Base-by-base conservation (phyloP, 2,329 filamentous ascomycete species). In the Thelonectria olida region DNA sequence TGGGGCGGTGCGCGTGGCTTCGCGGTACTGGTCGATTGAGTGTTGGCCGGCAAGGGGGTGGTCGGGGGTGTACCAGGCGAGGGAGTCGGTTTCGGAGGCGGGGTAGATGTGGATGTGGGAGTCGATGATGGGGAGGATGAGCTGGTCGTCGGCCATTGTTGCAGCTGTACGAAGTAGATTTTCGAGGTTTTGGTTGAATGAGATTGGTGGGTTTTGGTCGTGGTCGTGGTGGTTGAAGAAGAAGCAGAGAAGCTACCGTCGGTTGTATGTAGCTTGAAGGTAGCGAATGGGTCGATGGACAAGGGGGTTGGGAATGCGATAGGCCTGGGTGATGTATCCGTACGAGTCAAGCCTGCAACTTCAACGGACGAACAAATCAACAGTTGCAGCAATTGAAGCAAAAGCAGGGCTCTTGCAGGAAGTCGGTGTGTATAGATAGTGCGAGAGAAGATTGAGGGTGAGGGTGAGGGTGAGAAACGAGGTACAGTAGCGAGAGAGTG, bases 71-170 rank as follows among this genome's bases (percentile, higher is more conserved):
- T 87, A 86, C 93, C 93, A 97, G 59, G 86, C 80, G 64, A 96
- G 86, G 38, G 86, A 85, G 55, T 83, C 73, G 53, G 91, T 74
- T 70, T 95, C 91, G 54, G 85, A 84, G 45, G 81, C 77, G 44
- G 92, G 91, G 82, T 88, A 97, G 72, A 97, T 88, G 80, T 97
- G 94, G 78, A 97, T 90, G 82, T 97, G 95, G 38, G 92, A 90
- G 81, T 97, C 94, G 77, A 97, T 88, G 73, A 97, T 89, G 71
- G 83, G 86, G 75, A 84, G 79, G 70, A 78, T 60, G 69, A 79
- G 72, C 67, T 76, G 73, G 20, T 75, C 66, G 60, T 81, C 73
- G 58, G 79, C 70, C 76, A 78, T 78, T 64, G 57, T 73, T 56
- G 59, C 57, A n/a, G n/a, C n/a, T n/a, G n/a, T n/a, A n/a, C n/a